Base-by-base conservation (phyloP, 352 stramenopile genomes). In the Phytopythium delawarense region DNA sequence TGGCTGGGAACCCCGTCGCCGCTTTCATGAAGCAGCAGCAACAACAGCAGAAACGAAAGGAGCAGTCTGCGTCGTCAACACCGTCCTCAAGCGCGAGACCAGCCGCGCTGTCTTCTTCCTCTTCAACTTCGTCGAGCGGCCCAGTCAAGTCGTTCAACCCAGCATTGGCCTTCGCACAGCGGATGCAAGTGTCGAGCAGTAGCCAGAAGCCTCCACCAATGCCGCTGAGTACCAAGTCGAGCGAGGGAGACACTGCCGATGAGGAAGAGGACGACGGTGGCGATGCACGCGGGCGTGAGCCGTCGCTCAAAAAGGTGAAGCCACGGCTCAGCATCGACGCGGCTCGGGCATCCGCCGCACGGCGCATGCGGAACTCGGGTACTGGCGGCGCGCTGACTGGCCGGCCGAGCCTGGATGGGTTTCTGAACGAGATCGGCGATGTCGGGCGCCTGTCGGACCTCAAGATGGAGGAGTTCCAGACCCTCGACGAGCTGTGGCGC, bases 381-480 rank as follows among this genome's bases (percentile, higher is more conserved):
- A 87, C 61, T 20, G 71, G 74, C 34, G 72, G 66, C 30, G 80
- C 74, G 54, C 65, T 88, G 28, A 71, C 79, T 23, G 78, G 78
- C 30, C 82, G 80, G 7, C 78, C 74, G 45, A 89, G 76, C 56
- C 64, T 92, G 21, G 80, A 92, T 37, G 80, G 88, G 51, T 93
- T 93, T 62, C 68, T 93, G 59, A 89, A 89, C 61, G 80, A 89
- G 65, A 90, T 89, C 61, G 81, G 82, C 16, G 84, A 93, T 57
- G 78, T 93, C 21, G 80, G 80, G 2, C 81, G 84, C 34, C 79
- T 93, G 53, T 93, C 84, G 39, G 84, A 93, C 69, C 77, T 93
- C 57, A 93, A 91, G 70, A 89, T 93, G 81, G 83, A 91, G 60
- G 84, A 91, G 56, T 91, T 93, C 62, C 81, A 91, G 66, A 87